Evolutionary conservation across 805 yeast genomes (phyloP), one percentile per base, ranked within the genome.

Genomic region (Candida multigemmis): DNA sequence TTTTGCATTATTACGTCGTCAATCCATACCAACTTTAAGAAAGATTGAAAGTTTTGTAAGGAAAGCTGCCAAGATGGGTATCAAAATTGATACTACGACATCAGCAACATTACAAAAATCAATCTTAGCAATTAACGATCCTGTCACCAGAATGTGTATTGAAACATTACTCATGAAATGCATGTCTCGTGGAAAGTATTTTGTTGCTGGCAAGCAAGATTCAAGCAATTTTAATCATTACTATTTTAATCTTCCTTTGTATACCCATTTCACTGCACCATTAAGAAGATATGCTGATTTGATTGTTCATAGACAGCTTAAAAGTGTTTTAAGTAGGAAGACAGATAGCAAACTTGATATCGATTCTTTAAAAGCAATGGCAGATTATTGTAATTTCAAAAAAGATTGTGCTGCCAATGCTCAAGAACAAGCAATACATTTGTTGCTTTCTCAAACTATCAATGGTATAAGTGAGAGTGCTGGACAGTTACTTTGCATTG

Each of bases 241-340:
- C 53, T 71, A 82, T 46, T 72, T 79, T 48, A 85, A 85, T 37
- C 51, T 81, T 31, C 94, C 96, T 16, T 60, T 85, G 23, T 91
- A 84, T 51, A 84, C 97, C 0, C 96, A 89, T 53, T 87, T 87
- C 60, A 80, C 83, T n/a, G 73, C 94, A 1, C 97, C 98, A 10
- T 61, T 85, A 47, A 72, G 94, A 50, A 71, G 98, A 43, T 91
- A 87, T 50, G 86, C 94, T 2, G 98, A 91, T 51, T 66, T 84
- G 27, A 72, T 87, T 39, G 97, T 84, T 21, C 98, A 91, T 47
- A 74, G 96, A 42, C 98, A 91, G 57, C 59, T 91, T 40, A 87
- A 83, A 48, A 51, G 74, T 2, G 71, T 78, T 15, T 50, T 91
- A 21, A 55, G 53, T 19, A 53, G 50, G 3, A 33, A 44, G 6